Percentiles rank a stretch among this genome's conserved stretches.
Conservation (phyloP, 352 stramenopile species). For the Phytophthora boehmeriae region DNA sequence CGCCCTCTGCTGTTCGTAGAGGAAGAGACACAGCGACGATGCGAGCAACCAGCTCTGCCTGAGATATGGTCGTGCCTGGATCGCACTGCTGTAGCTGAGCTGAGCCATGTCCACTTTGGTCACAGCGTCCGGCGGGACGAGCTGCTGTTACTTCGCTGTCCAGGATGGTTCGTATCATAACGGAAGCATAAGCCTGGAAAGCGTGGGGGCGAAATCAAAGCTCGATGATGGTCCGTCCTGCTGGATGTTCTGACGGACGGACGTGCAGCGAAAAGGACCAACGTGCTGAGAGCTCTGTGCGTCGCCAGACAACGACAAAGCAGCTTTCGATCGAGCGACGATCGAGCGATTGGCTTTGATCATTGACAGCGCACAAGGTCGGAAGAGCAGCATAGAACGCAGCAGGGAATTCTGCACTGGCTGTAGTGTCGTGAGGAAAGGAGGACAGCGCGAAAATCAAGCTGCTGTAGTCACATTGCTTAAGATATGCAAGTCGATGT, state of each 20-base stretch:
- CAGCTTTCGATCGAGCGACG: constrained; percentile 10
- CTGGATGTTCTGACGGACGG: background rate
- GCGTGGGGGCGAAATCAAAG: constrained; percentile 15
- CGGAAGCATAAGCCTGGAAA: constrained; percentile 8
- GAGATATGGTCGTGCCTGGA: constrained; percentile 24
- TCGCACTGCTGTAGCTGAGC: constrained; percentile 4
- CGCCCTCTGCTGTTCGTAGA: constrained; percentile 32
- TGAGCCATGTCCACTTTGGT: constrained; percentile 34
- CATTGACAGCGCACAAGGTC: background rate
- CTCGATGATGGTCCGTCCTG: constrained; percentile 11
- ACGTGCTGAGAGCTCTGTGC: constrained; percentile 22
- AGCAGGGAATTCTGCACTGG: no score
- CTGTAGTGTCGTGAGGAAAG: no score
- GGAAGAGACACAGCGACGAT: constrained; percentile 12
- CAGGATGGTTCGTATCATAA: constrained; percentile 3
- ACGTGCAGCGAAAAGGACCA: constrained; percentile 26
- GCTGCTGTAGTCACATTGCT: no score
- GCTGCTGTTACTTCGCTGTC: constrained; percentile 21
- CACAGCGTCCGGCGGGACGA: constrained; percentile 6
- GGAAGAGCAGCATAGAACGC: background rate
- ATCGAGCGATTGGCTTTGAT: constrained; percentile 1
- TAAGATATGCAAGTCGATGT: no score
- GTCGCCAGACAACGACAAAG: constrained; percentile 10
- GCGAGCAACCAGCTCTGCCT: constrained; percentile 5
- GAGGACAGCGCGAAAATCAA: no score